Base-by-base conservation (phyloP, 192 early-diverging fungal species). In the Podila minutissima region DNA sequence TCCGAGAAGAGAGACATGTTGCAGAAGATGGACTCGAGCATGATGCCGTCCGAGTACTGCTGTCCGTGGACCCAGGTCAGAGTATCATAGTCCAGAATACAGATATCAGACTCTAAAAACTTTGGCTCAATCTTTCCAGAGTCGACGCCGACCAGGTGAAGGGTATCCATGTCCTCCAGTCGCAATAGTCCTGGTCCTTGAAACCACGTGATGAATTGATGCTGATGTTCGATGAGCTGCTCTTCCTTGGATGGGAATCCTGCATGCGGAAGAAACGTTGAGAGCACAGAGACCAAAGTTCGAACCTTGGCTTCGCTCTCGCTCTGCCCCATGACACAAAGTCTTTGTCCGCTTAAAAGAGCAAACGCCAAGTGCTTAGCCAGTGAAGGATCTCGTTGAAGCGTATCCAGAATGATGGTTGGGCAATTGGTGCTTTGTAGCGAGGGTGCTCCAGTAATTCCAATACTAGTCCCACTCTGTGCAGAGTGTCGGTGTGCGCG, bases 171-270 rank as follows among this genome's bases (percentile, higher is more conserved):
- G 12, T 81, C 77, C 12, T 72, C 70, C 17, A 81, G 62, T 26
- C 64, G 28, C 12, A 81, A n/a, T 4, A 65, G 57, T 20, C 71
- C 71, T 9, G 53, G 67, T 17, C 77, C 77, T 55, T 68, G 77
- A 35, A 73, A 66, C 77, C 77, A 81, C 3, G 77, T 58, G 6
- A 81, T 24, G n/a, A 69, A 46, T 35, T 60, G 70, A 17, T 71
- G 77, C 29, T 81, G 77, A 38, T 81, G 77, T 26, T 81, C 77
- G 5, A 81, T 69, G 66, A 81, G 24, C 57, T 81, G 77, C 32
- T 81, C 77, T 33, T 81, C 77, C 24, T 67, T 53, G 3, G 77
- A 69, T 3, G 77, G 77, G 15, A 72, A 81, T 29, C 77, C 77
- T 17, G 49, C 67, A 61, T 81, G 71, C 0, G 77, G 77, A 5